These are phyloP conservation scores for Lepiota brunneoincarnata DNA, from an alignment of 768 basidiomycete species.

Conservation along the genomic window DNA sequence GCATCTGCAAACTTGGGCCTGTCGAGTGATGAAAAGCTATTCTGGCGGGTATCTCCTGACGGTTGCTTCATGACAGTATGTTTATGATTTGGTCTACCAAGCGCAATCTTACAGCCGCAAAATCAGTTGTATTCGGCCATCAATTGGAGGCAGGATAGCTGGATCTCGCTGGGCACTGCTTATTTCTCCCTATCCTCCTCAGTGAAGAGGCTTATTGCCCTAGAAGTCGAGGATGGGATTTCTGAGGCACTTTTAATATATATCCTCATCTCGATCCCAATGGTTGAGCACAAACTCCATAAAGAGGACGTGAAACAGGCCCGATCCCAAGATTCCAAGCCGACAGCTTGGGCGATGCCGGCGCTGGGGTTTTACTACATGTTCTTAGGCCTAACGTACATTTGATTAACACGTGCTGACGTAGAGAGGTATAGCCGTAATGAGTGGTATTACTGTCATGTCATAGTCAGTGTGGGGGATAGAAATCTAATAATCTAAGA, in stretches of 20 bases:
- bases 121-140: neutral
- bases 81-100: neutral
- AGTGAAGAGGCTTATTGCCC: neutral
- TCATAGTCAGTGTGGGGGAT: neutral
- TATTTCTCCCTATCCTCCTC: neutral
- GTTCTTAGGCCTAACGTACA: too few species aligned
- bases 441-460: neutral
- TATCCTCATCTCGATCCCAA: neutral
- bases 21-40: neutral
- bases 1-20: neutral
- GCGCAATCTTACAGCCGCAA: neutral
- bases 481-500: neutral
- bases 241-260: neutral
- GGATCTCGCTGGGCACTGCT: neutral
- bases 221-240: neutral
- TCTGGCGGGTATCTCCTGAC: neutral
- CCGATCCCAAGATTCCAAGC: too few species aligned
- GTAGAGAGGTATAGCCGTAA: neutral
- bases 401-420: too few species aligned
- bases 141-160: neutral
- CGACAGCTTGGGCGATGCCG: too few species aligned
- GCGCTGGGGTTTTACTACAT: too few species aligned
- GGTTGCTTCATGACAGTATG: neutral
- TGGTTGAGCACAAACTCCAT: neutral
- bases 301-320: neutral